Conservation (phyloP, 225 moss, liverwort and hornwort genomes). For the Polytrichum commune region DNA sequence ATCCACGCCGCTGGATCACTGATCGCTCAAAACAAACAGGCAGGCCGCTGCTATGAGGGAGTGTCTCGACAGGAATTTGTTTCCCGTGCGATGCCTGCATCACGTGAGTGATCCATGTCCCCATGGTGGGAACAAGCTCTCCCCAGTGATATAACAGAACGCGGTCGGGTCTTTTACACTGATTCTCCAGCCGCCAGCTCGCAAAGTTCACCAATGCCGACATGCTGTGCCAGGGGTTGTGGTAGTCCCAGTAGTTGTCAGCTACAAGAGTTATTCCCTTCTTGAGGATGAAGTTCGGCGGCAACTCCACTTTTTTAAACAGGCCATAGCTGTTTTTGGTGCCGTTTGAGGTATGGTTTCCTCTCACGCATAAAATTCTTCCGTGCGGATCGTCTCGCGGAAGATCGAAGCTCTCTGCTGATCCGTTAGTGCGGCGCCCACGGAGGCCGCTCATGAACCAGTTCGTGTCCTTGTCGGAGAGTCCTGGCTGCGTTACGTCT, state of each 20-base stretch:
- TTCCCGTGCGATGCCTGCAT: slow-evolving; percentile 56
- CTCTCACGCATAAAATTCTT: slow-evolving; percentile 62
- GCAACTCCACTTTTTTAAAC: slow-evolving; percentile 37
- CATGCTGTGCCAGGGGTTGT: slow-evolving; percentile 88
- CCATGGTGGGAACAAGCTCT: slow-evolving; percentile 62
- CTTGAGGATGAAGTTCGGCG: slow-evolving; percentile 34
- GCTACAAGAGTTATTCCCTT: slow-evolving; percentile 62
- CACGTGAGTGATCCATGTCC: slow-evolving; percentile 60
- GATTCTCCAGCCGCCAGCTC: slow-evolving; percentile 46
- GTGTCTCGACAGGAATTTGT: slow-evolving; percentile 34
- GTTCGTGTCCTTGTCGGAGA: slow-evolving; percentile 36
- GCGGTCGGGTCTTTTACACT: slow-evolving; percentile 49
- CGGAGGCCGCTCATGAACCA: slow-evolving; percentile 89
- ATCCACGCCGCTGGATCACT: slow-evolving; percentile 67
- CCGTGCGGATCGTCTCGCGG: slow-evolving; percentile 51
- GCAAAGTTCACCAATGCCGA: slow-evolving; percentile 66
- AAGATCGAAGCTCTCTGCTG: slow-evolving; percentile 64
- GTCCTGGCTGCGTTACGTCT: slow-evolving; percentile 39
- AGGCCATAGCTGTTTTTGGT: slow-evolving; percentile 73
- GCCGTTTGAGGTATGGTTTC: slow-evolving; percentile 45
- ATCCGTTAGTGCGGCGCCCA: slow-evolving; percentile 2
- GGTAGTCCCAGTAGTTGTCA: slow-evolving; percentile 82
- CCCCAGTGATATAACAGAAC: slow-evolving; percentile 78
- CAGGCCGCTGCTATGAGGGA: neutral
- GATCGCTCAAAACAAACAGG: slow-evolving; percentile 76